A percentile compares a stretch with the other conserved stretches of the same genome.
Conservation (phyloP, 768 basidiomycete species). For the Jaapia argillacea region DNA sequence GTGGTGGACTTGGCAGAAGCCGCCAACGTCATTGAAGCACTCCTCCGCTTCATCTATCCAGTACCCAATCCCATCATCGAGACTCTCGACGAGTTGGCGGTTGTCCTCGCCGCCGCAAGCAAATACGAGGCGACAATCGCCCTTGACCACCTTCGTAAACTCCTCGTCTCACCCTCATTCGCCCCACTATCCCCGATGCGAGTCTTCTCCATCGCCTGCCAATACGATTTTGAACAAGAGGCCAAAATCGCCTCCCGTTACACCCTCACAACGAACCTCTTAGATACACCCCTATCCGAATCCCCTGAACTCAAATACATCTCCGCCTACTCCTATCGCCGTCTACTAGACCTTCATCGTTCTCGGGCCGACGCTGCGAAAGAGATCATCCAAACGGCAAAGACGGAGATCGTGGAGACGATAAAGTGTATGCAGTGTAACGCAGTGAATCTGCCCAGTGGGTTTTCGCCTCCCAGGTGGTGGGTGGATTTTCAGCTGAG, state of each 20-base stretch:
- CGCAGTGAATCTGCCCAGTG: slow-evolving; percentile 28
- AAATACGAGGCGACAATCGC: slow-evolving; percentile 56
- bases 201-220: slow-evolving; percentile 63
- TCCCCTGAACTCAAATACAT: slow-evolving; percentile 62
- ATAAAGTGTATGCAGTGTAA: slow-evolving; percentile 66
- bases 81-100: slow-evolving; percentile 42
- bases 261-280: slow-evolving; percentile 42
- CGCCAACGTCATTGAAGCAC: slow-evolving; percentile 29
- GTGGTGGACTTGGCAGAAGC: slow-evolving; percentile 48
- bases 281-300: slow-evolving; percentile 47
- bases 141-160: slow-evolving; percentile 35
- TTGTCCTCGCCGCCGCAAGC: slow-evolving; percentile 39
- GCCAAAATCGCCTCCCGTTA: slow-evolving; percentile 47
- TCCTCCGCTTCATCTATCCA: slow-evolving; percentile 58
- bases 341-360: slow-evolving; percentile 50
- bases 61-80: slow-evolving; percentile 40
- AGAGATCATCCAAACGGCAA: slow-evolving; percentile 29
- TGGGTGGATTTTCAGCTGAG: slow-evolving; percentile 51
- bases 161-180: slow-evolving; percentile 42
- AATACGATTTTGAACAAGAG: slow-evolving; percentile 55
- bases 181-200: slow-evolving; percentile 39
- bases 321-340: slow-evolving; percentile 59
- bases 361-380: slow-evolving; percentile 39
- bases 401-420: slow-evolving; percentile 20
- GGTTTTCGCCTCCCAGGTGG: slow-evolving; percentile 52